Percentiles rank a stretch among this genome's conserved stretches.
phyloP scores from a whole-genome alignment of 148 eudicot genomes.

The Persicaria maculosa region DNA sequence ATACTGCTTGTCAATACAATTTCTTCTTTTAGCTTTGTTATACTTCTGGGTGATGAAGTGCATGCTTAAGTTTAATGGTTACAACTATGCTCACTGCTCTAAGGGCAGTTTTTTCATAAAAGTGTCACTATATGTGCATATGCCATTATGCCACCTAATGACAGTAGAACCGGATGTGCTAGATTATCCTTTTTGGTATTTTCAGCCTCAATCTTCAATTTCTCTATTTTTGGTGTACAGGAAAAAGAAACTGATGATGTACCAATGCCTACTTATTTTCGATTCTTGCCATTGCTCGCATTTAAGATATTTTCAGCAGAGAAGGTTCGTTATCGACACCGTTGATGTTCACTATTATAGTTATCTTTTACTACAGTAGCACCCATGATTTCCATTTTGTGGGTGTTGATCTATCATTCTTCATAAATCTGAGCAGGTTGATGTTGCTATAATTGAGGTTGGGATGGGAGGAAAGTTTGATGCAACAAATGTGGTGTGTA shows the following conservation, averaged over 20 bases:
- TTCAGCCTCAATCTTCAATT: slow-evolving; percentile 9
- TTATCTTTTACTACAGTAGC: background rate
- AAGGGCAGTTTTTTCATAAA: background rate
- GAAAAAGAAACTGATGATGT: slow-evolving; percentile 55
- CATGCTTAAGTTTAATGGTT: too few relatives aligned
- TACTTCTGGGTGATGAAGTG: too few relatives aligned
- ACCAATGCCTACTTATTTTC: slow-evolving; percentile 96
- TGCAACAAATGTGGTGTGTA: slow-evolving; percentile 91
- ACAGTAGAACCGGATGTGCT: background rate
- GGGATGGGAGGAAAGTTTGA: slow-evolving; percentile 97
- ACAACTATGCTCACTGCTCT: too few relatives aligned
- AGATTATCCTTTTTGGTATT: background rate
- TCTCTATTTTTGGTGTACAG: slow-evolving; percentile 30
- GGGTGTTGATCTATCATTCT: background rate
- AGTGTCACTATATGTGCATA: background rate
- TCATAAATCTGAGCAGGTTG: slow-evolving; percentile 49
- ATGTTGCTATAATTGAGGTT: slow-evolving; percentile 95
- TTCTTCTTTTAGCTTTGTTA: background rate
- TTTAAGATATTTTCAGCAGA: slow-evolving; percentile 91
- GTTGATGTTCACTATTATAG: background rate
- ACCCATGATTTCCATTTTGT: background rate
- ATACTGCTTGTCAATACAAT: background rate
- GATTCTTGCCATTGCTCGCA: slow-evolving; percentile 93
- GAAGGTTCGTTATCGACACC: slow-evolving; percentile 40
- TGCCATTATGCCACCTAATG: background rate